Conservation (phyloP, 345 rosid species). For the Pugionium dolabratum region DNA sequence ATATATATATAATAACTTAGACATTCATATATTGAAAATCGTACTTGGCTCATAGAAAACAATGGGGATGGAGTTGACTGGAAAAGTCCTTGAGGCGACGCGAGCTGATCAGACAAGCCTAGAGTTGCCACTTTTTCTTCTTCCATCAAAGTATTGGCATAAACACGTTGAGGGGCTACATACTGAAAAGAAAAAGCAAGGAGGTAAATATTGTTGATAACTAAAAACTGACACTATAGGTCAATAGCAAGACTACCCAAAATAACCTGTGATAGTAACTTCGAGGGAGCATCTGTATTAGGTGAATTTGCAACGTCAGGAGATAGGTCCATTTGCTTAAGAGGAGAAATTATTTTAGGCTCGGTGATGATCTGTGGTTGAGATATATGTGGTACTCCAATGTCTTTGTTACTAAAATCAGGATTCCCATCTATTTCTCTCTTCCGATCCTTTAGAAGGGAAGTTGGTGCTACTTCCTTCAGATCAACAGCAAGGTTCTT, state of each 20-base stretch:
- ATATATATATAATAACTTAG: constrained; percentile 10
- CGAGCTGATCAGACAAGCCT: constrained; percentile 81
- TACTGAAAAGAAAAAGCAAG: constrained; percentile 50
- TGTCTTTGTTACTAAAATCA: constrained; percentile 92
- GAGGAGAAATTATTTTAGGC: constrained; percentile 62
- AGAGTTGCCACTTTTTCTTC: constrained; percentile 78
- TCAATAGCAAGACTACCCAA: neutral
- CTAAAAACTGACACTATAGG: constrained; percentile 2
- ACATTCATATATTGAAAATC: neutral
- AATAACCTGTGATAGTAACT: constrained; percentile 76
- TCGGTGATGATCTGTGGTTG: constrained; percentile 75
- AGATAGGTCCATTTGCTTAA: constrained; percentile 72
- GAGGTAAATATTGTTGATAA: constrained; percentile 4
- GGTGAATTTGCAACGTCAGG: constrained; percentile 57
- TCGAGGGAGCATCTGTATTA: constrained; percentile 63
- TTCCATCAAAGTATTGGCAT: constrained; percentile 67
- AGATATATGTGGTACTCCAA: constrained; percentile 51
- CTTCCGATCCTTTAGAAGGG: constrained; percentile 85
- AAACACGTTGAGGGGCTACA: constrained; percentile 62
- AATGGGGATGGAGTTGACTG: constrained; percentile 74
- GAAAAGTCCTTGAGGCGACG: constrained; percentile 78
- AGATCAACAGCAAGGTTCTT: constrained; percentile 88
- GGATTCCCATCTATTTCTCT: constrained; percentile 97
- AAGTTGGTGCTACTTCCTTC: constrained; percentile 86
- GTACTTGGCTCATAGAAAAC: constrained; percentile 70